Evolutionary conservation across 1,284 basidiomycete species (phyloP).

Genomic region (Rhizopogon parksii): DNA sequence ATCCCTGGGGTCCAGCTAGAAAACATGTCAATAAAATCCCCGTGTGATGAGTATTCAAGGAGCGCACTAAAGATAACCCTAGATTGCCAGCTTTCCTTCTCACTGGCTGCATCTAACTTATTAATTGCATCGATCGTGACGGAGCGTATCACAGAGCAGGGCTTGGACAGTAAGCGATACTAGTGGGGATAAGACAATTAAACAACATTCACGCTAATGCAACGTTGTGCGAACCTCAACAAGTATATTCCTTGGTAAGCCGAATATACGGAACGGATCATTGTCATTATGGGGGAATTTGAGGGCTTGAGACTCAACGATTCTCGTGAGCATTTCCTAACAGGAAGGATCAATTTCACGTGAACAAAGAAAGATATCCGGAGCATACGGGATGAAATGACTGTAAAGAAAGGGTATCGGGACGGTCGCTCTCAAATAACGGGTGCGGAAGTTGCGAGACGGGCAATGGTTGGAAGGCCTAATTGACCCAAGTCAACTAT

Average conservation of each 20-base stretch:
- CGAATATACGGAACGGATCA: constrained; percentile 52
- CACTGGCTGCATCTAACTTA: constrained; percentile 44
- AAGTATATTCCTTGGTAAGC: constrained; percentile 57
- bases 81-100: constrained; percentile 34
- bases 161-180: constrained; percentile 61
- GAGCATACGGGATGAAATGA: constrained; percentile 18
- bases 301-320: constrained; percentile 24
- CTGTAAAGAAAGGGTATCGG: constrained; percentile 54
- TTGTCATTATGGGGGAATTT: constrained; percentile 33
- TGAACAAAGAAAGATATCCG: neutral
- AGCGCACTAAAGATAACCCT: constrained; percentile 58
- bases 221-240: constrained; percentile 44
- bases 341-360: neutral
- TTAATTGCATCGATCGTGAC: constrained; percentile 49
- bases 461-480: constrained; percentile 29
- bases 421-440: constrained; percentile 51
- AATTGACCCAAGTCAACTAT: neutral
- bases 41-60: neutral
- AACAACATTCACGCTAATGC: neutral
- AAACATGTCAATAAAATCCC: constrained; percentile 3
- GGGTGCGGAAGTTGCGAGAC: constrained; percentile 40
- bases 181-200: constrained; percentile 22
- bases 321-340: constrained; percentile 27
- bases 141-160: constrained; percentile 61
- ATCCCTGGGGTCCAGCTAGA: constrained; percentile 69